These are phyloP conservation scores for Umbilicaria muhlenbergii DNA, from an alignment of 495 filamentous ascomycete genomes.

Conservation along the genomic window DNA sequence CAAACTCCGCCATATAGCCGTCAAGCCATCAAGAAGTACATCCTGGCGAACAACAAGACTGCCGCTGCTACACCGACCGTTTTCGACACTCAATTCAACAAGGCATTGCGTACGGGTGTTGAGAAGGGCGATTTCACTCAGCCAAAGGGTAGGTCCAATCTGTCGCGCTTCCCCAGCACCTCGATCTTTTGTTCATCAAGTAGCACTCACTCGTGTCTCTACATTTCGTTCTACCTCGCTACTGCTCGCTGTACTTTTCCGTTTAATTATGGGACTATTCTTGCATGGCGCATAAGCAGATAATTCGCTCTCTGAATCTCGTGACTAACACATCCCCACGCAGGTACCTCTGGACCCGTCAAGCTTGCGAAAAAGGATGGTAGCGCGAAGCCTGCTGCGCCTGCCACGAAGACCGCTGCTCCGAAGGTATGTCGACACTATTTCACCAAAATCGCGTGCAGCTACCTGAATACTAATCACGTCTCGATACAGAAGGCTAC, in stretches of 20 bases:
- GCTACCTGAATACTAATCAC: constrained; percentile 26
- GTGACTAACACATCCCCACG: constrained; percentile 23
- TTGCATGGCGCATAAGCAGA: no score
- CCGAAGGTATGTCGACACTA: constrained; percentile 28
- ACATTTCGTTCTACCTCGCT: no score
- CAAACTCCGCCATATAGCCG: constrained; percentile 40
- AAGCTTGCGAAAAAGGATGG: constrained; percentile 86
- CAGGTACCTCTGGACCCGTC: constrained; percentile 82
- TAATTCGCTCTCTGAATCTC: no score
- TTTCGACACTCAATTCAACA: constrained; percentile 90
- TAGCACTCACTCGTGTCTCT: no score
- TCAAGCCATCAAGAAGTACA: constrained; percentile 95
- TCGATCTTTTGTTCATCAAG: no score
- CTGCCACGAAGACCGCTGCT: constrained; percentile 20
- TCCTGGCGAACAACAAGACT: constrained; percentile 88
- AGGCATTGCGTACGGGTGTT: constrained; percentile 74
- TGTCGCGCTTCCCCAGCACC: not conserved
- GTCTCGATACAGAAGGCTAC: constrained; percentile 37
- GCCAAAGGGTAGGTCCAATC: constrained; percentile 68
- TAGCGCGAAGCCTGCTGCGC: constrained; percentile 31
- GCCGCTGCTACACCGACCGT: constrained; percentile 45
- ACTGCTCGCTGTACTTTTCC: no score
- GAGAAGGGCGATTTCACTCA: constrained; percentile 81
- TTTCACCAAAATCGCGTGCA: constrained; percentile 12
- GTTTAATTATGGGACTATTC: no score